phyloP scores from a whole-genome alignment of 1,284 basidiomycete species.

The Ceratobasidium sp. region DNA sequence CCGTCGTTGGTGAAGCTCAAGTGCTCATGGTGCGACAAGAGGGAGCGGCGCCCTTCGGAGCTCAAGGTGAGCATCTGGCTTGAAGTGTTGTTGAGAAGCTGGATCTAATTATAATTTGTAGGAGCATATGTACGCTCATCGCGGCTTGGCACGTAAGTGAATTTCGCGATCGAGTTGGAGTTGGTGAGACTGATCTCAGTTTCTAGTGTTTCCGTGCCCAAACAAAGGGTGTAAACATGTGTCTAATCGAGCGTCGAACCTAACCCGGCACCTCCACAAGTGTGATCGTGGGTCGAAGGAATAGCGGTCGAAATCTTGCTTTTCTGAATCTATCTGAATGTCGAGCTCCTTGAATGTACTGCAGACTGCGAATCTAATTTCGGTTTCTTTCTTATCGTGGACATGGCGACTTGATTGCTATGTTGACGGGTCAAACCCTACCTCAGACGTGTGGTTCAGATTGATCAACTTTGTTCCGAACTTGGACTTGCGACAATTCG shows the following conservation, averaged over 20 bases:
- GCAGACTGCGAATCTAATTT: no score
- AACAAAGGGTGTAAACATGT: background rate
- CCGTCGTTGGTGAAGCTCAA: background rate
- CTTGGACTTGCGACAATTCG: no score
- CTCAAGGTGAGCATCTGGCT: background rate
- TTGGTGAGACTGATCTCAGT: background rate
- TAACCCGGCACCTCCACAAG: background rate
- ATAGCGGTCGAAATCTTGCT: background rate
- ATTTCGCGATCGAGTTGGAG: no score
- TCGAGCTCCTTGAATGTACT: no score
- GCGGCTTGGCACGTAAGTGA: background rate
- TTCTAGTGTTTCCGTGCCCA: background rate
- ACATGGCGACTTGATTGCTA: no score
- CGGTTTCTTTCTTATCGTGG: no score
- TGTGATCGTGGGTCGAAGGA: background rate
- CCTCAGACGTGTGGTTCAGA: no score
- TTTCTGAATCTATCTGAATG: no score
- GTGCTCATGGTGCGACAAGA: background rate
- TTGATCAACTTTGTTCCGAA: no score
- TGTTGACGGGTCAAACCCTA: no score
- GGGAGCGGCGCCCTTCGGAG: background rate
- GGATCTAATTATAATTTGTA: background rate
- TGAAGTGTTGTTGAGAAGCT: background rate
- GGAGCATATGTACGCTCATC: constrained; percentile 12
- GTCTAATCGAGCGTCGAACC: background rate